A percentile compares a stretch with the other conserved stretches of the same genome.
Evolutionary conservation across 192 early-diverging fungal genomes (phyloP).

Genomic region (Coemansia umbellata): DNA sequence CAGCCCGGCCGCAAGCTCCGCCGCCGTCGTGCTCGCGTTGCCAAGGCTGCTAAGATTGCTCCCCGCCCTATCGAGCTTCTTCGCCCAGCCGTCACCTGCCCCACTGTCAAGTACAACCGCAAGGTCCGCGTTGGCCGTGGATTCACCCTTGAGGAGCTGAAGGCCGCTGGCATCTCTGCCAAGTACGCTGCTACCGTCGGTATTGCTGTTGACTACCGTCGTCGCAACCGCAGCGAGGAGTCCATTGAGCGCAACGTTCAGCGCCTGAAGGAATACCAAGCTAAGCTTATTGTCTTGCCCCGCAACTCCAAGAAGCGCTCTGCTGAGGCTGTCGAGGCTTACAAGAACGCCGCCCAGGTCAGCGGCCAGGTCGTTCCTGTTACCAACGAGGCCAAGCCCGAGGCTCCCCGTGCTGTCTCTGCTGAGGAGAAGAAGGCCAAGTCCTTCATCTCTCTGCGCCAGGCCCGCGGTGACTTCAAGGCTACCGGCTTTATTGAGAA

Average conservation of each 20-base stretch:
- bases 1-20: conserved; percentile 81
- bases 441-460: conserved; percentile 50
- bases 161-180: conserved; percentile 89
- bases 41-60: conserved; percentile 94
- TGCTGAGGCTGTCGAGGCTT: conserved; percentile 38
- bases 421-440: conserved; percentile 54
- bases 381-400: conserved; percentile 11
- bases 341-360: conserved; percentile 48
- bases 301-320: conserved; percentile 85
- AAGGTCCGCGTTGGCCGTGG: conserved; percentile 95
- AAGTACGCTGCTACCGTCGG: conserved; percentile 94
- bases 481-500: conserved; percentile 62
- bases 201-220: conserved; percentile 94
- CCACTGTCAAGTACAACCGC: conserved; percentile 96
- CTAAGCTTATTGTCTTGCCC: conserved; percentile 96
- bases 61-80: conserved; percentile 95
- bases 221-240: conserved; percentile 93
- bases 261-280: conserved; percentile 91
- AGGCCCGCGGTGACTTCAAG: conserved; percentile 38
- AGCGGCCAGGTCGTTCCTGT: conserved; percentile 38
- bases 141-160: conserved; percentile 97
- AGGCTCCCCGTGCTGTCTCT: conserved; percentile 53
- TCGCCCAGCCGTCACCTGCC: conserved; percentile 94
- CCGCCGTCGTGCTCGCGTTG: conserved; percentile 78
- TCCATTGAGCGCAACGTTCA: conserved; percentile 89